Evolutionary conservation across 2,329 filamentous ascomycete genomes (phyloP).

Genomic region (Moelleriella libera): DNA sequence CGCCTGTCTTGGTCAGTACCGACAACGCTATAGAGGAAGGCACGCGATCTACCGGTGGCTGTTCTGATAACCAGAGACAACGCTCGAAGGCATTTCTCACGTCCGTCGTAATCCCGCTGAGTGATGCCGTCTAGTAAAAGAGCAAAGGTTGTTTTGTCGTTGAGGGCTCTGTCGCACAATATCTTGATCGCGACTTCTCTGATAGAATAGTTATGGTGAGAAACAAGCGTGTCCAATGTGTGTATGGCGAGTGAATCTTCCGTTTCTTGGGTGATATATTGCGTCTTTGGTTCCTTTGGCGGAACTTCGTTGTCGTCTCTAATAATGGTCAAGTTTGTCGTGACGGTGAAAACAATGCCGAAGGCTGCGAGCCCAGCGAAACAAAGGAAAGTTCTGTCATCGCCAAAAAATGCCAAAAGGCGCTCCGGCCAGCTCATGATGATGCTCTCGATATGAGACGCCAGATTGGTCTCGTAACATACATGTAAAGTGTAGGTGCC

Average conservation of each 20-base stretch:
- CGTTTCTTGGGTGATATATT: constrained; percentile 62
- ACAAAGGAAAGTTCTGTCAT: constrained; percentile 34
- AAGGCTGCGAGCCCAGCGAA: constrained; percentile 15
- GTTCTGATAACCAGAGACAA: constrained; percentile 32
- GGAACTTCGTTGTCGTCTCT: constrained; percentile 54
- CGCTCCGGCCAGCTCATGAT: constrained; percentile 23
- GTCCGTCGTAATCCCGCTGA: constrained; percentile 41
- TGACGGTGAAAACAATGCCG: constrained; percentile 41
- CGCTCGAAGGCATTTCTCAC: constrained; percentile 41
- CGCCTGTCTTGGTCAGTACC: constrained; percentile 10
- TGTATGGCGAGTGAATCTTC: constrained; percentile 55
- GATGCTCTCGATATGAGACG: background rate
- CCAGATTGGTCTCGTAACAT: no score
- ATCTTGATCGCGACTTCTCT: constrained; percentile 52
- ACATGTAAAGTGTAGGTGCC: no score
- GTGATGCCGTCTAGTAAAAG: constrained; percentile 44
- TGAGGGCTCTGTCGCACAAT: constrained; percentile 40
- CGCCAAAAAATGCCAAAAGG: constrained; percentile 20
- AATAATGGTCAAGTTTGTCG: constrained; percentile 41
- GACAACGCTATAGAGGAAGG: no score
- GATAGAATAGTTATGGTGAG: constrained; percentile 60
- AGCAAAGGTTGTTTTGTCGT: constrained; percentile 38
- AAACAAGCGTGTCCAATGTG: constrained; percentile 53
- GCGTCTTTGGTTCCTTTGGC: constrained; percentile 47
- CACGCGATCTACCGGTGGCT: no score